These are phyloP conservation scores for Picea glauca DNA, from an alignment of 75 land plant species.

Conservation along the genomic window DNA sequence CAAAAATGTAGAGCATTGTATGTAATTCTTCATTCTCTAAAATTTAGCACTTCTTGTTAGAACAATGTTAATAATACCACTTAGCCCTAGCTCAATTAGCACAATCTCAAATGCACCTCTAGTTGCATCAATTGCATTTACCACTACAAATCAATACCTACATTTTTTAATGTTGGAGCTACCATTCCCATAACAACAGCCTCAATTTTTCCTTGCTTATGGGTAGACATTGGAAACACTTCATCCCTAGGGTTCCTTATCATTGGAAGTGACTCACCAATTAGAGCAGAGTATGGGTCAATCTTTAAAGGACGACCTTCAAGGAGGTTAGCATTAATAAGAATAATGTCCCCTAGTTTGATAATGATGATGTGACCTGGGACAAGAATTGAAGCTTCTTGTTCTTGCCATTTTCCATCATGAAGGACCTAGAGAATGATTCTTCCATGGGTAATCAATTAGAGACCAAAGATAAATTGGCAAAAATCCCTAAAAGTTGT, in stretches of 20 bases:
- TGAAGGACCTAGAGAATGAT: conserved; percentile 56
- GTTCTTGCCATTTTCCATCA: conserved; percentile 72
- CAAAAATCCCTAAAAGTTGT: too few species aligned
- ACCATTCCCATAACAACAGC: conserved; percentile 85
- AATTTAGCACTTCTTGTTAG: too few species aligned
- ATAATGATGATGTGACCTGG: conserved; percentile 32
- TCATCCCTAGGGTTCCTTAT: conserved; percentile 76
- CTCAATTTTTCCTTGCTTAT: conserved; percentile 91
- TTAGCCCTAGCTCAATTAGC: too few species aligned
- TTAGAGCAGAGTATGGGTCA: conserved; percentile 63
- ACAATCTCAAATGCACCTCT: too few species aligned
- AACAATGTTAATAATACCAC: too few species aligned
- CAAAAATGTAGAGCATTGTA: too few species aligned
- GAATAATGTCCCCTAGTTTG: conserved; percentile 74
- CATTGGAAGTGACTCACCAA: conserved; percentile 70
- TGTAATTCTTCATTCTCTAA: too few species aligned
- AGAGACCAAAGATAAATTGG: background rate
- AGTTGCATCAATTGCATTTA: too few species aligned
- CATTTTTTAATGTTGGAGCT: conserved; percentile 56
- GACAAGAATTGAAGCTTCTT: too few species aligned
- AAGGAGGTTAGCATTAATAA: conserved; percentile 85
- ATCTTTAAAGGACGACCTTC: conserved; percentile 80
- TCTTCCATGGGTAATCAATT: background rate
- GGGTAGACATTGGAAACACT: conserved; percentile 84
- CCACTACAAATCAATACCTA: too few species aligned